Conservation (phyloP, 495 filamentous ascomycete genomes). For the Hypoxylon trugodes region DNA sequence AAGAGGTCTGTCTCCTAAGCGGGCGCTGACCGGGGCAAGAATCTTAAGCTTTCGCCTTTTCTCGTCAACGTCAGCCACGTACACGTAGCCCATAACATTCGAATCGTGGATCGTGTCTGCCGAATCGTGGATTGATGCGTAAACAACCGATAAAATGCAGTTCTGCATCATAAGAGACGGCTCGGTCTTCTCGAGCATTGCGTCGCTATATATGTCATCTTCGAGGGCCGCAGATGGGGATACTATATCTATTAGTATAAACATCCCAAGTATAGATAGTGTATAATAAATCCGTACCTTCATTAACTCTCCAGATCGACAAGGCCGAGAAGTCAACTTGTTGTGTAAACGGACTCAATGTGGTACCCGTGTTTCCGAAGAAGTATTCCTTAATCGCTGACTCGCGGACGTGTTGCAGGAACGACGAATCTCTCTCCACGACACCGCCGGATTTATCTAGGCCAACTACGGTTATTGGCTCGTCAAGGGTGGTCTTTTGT, state of each 20-base stretch:
- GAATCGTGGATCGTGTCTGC: slow-evolving; percentile 80
- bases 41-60: slow-evolving; percentile 82
- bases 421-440: slow-evolving; percentile 79
- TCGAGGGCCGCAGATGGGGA: slow-evolving; percentile 19
- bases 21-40: slow-evolving; percentile 80
- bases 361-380: slow-evolving; percentile 80
- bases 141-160: slow-evolving; percentile 81
- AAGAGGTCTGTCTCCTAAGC: slow-evolving; percentile 78
- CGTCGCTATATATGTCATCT: slow-evolving; percentile 37
- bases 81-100: slow-evolving; percentile 90
- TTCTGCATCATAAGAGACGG: slow-evolving; percentile 68
- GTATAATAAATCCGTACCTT: slow-evolving; percentile 51
- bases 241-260: slow-evolving; percentile 19
- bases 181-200: slow-evolving; percentile 65
- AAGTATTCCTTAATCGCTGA: slow-evolving; percentile 90
- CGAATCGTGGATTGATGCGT: slow-evolving; percentile 70
- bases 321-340: slow-evolving; percentile 77
- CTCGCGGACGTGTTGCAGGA: slow-evolving; percentile 74
- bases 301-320: slow-evolving; percentile 70
- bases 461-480: slow-evolving; percentile 75
- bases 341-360: slow-evolving; percentile 85
- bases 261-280: neutral
- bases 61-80: slow-evolving; percentile 88
- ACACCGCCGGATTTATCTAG: slow-evolving; percentile 90
- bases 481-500: slow-evolving; percentile 66